Evolutionary conservation across 768 basidiomycete species (phyloP).

Genomic region (Cytidiella melzeri): DNA sequence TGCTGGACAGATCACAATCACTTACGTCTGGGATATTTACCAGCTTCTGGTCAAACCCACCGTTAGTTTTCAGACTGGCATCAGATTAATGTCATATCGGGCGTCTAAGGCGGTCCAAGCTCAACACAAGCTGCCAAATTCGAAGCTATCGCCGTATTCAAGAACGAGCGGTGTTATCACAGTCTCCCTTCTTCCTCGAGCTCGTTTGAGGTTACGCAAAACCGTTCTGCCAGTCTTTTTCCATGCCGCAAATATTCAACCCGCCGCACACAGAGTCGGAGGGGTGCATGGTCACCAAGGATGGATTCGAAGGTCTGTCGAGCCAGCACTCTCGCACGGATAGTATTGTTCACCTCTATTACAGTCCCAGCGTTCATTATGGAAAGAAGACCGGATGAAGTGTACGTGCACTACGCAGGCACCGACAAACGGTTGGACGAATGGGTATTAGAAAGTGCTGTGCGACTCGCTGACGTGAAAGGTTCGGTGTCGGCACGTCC

Average conservation of each 20-base stretch:
- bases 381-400: conserved; percentile 42
- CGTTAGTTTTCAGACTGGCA: too few relatives aligned
- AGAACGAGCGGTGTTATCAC: too few relatives aligned
- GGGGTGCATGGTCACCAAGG: conserved; percentile 25
- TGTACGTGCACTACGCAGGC: conserved; percentile 69
- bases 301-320: conserved; percentile 31
- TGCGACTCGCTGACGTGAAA: conserved; percentile 28
- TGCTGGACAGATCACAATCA: too few relatives aligned
- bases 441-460: conserved; percentile 50
- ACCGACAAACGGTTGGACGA: conserved; percentile 71
- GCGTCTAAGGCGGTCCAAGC: too few relatives aligned
- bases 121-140: too few relatives aligned
- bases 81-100: too few relatives aligned
- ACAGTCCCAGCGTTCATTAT: conserved; percentile 48
- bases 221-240: too few relatives aligned
- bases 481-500: conserved; percentile 21
- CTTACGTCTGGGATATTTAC: too few relatives aligned
- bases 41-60: too few relatives aligned
- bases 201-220: too few relatives aligned
- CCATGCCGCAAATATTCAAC: conserved; percentile 14
- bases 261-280: conserved; percentile 6
- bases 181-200: too few relatives aligned
- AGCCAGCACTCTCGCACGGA: conserved; percentile 2
- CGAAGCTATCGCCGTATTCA: too few relatives aligned
- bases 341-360: conserved; percentile 3